Percentiles rank a stretch among this genome's conserved stretches.
phyloP scores from a whole-genome alignment of 2,329 filamentous ascomycete species.

The Stromatinia cepivora region DNA sequence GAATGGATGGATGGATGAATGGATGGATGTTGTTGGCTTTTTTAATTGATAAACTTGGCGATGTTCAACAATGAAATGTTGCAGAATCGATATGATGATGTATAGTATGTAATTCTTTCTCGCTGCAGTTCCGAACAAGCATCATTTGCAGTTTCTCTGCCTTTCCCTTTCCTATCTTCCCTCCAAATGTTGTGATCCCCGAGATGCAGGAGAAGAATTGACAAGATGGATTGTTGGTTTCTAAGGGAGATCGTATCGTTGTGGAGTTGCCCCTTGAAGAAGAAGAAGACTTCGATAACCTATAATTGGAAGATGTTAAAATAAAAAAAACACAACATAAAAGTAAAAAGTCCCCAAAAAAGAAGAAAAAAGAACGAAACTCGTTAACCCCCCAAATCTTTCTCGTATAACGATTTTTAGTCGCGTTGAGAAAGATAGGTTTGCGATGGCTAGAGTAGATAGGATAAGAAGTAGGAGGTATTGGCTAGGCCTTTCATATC shows the following conservation, averaged over 20 bases:
- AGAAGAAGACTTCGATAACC: constrained; percentile 8
- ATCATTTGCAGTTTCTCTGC: constrained; percentile 17
- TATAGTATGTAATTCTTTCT: constrained; percentile 5
- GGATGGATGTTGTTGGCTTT: not conserved
- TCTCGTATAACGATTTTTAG: constrained; percentile 1
- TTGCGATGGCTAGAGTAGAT: not conserved
- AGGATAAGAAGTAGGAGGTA: not conserved
- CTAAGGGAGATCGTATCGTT: not conserved
- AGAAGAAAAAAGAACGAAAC: not conserved
- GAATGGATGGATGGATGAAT: not conserved
- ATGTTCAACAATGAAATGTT: not conserved
- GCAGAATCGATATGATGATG: not conserved
- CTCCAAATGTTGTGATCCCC: constrained; percentile 3
- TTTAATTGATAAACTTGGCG: not conserved
- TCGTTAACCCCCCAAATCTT: not conserved
- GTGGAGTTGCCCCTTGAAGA: constrained; percentile 15
- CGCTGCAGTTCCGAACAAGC: constrained; percentile 1
- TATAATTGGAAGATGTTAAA: not conserved
- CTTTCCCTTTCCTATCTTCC: not conserved
- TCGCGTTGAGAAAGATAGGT: not conserved
- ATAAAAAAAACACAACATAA: not conserved
- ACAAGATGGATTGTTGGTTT: not conserved
- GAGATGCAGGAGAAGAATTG: constrained; percentile 1
- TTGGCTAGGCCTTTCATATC: not conserved
- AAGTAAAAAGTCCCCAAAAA: not conserved